A percentile compares a stretch with the other conserved stretches of the same genome.
Conservation (phyloP, 768 basidiomycete species). For the Dendrothele bispora region DNA sequence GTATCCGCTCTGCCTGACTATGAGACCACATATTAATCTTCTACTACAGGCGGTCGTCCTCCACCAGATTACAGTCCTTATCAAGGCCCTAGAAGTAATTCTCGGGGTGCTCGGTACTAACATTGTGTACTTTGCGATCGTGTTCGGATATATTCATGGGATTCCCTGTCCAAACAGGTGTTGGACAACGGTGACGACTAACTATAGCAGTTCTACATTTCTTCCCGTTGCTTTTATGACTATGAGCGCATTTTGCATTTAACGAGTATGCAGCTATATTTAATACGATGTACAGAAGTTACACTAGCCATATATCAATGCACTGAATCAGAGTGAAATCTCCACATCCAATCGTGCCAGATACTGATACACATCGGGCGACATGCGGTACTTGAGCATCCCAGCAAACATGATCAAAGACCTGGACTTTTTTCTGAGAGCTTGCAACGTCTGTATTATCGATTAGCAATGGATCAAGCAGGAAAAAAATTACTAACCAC, state of each 20-base stretch:
- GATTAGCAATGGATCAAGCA: slow-evolving; percentile 8
- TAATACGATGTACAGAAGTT: no score
- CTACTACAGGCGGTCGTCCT: slow-evolving; percentile 58
- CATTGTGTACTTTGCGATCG: no score
- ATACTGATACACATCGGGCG: slow-evolving; percentile 87
- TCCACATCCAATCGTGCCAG: slow-evolving; percentile 84
- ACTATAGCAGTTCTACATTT: no score
- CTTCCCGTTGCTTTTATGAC: no score
- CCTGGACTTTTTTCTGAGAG: slow-evolving; percentile 77
- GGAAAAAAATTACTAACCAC: slow-evolving; percentile 49
- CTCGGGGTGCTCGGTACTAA: no score
- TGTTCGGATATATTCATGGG: no score
- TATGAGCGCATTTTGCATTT: no score
- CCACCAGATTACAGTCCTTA: slow-evolving; percentile 89
- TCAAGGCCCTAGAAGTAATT: slow-evolving; percentile 61
- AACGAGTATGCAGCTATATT: no score
- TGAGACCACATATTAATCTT: background rate
- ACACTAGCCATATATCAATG: no score
- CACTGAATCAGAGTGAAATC: slow-evolving; percentile 58
- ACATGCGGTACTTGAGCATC: slow-evolving; percentile 86
- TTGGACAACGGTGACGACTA: no score
- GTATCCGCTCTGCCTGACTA: slow-evolving; percentile 12
- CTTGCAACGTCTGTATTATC: slow-evolving; percentile 53
- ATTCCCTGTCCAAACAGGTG: no score
- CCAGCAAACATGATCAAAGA: slow-evolving; percentile 88